A percentile compares a stretch with the other conserved stretches of the same genome.
These are phyloP conservation scores for Gnaphalium uliginosum DNA, from an alignment of 129 eudicot genomes.

Conservation along the genomic window DNA sequence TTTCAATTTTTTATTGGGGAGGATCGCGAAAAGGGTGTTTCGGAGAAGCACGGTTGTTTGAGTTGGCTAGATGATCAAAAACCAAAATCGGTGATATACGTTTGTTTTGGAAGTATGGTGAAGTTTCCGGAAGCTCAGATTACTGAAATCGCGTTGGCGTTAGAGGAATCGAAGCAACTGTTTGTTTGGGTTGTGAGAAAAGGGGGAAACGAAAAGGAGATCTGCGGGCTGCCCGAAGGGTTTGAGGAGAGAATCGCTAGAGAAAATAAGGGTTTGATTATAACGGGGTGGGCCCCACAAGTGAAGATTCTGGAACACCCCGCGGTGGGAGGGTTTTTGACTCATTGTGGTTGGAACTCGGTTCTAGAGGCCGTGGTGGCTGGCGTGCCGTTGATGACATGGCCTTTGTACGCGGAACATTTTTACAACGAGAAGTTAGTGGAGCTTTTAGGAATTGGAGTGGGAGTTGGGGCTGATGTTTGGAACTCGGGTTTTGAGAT, in stretches of 20 bases:
- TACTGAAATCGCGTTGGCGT: conserved; percentile 43
- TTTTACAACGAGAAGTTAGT: conserved; percentile 49
- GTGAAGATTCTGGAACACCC: conserved; percentile 37
- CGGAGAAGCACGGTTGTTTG: conserved; percentile 11
- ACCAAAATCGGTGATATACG: conserved; percentile 37
- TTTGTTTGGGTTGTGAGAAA: conserved; percentile 53
- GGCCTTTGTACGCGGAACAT: conserved; percentile 47
- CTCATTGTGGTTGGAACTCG: conserved; percentile 64
- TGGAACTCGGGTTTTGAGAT: conserved; percentile 21
- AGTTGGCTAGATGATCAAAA: conserved; percentile 45
- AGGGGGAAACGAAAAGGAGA: background rate
- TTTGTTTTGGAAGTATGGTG: conserved; percentile 50
- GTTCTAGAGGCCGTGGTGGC: conserved; percentile 39
- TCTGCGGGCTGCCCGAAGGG: conserved; percentile 41
- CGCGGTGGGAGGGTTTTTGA: conserved; percentile 42
- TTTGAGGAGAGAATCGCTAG: conserved; percentile 30
- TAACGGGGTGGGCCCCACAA: conserved; percentile 48
- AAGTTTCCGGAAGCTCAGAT: conserved; percentile 41
- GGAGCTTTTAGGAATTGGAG: conserved; percentile 38
- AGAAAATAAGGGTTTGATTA: conserved; percentile 36
- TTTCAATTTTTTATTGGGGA: conserved; percentile 14
- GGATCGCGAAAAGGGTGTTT: background rate
- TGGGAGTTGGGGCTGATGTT: conserved; percentile 33
- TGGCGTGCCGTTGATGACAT: conserved; percentile 48
- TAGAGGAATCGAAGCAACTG: conserved; percentile 30